phyloP scores from a whole-genome alignment of 2,329 filamentous ascomycete species.

The Arthrobotrys conoides region DNA sequence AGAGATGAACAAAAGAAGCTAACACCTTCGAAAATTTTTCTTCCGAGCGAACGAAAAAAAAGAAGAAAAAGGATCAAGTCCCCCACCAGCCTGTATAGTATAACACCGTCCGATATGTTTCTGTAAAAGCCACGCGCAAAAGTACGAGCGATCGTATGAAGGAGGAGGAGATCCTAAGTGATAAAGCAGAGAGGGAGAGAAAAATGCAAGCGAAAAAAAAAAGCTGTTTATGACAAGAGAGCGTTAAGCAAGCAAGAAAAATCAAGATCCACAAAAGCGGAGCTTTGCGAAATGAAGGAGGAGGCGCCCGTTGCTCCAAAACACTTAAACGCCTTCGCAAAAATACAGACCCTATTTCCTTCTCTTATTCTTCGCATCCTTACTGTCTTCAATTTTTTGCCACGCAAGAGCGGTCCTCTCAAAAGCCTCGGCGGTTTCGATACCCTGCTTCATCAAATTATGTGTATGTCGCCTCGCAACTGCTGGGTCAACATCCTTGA shows the following conservation, averaged over 20 bases:
- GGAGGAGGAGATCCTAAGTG: background rate
- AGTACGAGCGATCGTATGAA: constrained; percentile 13
- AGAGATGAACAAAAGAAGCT: constrained; percentile 2
- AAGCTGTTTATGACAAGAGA: background rate
- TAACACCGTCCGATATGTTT: constrained; percentile 12
- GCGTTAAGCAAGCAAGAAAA: background rate
- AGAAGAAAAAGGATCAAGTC: background rate
- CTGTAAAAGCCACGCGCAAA: background rate
- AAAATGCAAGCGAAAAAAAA: background rate
- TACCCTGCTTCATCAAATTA: constrained; percentile 17
- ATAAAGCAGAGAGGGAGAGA: background rate
- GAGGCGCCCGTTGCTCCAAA: constrained; percentile 1
- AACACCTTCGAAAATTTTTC: constrained; percentile 2
- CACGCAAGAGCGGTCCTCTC: background rate
- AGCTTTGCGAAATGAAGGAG: background rate
- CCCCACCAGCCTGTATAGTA: constrained; percentile 13
- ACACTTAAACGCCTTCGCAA: background rate
- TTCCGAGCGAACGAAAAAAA: constrained; percentile 19
- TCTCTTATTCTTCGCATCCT: background rate
- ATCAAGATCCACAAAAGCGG: background rate
- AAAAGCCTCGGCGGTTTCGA: background rate
- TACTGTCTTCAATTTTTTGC: background rate
- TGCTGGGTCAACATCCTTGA: background rate
- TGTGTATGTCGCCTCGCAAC: constrained; percentile 12
- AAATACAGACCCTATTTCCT: background rate